These are phyloP conservation scores for Colletotrichum sp. DNA, from an alignment of 2,329 filamentous ascomycete species.

Conservation along the genomic window DNA sequence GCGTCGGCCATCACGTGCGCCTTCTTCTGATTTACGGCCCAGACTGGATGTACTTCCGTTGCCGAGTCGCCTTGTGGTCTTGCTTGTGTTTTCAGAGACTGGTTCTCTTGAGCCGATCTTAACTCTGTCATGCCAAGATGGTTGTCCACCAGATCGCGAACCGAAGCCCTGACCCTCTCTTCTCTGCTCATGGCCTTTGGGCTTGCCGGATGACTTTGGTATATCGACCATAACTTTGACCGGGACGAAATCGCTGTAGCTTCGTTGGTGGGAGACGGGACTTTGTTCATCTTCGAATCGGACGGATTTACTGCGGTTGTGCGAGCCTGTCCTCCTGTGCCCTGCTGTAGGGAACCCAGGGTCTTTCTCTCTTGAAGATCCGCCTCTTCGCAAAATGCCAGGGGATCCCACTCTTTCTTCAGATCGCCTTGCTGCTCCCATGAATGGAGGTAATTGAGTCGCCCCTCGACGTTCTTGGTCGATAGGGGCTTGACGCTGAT, in stretches of 20 bases:
- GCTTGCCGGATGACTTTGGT: constrained; percentile 28
- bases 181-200: not conserved
- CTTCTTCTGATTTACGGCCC: not conserved
- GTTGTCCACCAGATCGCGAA: not conserved
- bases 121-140: not conserved
- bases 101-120: not conserved
- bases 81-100: not conserved
- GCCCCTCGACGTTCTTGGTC: not conserved
- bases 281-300: not conserved
- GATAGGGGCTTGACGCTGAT: not conserved
- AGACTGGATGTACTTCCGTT: no score
- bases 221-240: constrained; percentile 32
- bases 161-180: constrained; percentile 10
- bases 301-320: not conserved
- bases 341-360: not conserved
- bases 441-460: not conserved
- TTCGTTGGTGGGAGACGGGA: constrained; percentile 9
- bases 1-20: constrained; percentile 27
- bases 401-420: not conserved
- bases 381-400: not conserved
- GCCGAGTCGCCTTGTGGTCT: not conserved
- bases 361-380: not conserved
- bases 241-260: constrained; percentile 43
- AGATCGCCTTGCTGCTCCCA: not conserved
- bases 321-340: not conserved